Conservation (phyloP, 345 rosid species). For the Gossypium bickii region DNA sequence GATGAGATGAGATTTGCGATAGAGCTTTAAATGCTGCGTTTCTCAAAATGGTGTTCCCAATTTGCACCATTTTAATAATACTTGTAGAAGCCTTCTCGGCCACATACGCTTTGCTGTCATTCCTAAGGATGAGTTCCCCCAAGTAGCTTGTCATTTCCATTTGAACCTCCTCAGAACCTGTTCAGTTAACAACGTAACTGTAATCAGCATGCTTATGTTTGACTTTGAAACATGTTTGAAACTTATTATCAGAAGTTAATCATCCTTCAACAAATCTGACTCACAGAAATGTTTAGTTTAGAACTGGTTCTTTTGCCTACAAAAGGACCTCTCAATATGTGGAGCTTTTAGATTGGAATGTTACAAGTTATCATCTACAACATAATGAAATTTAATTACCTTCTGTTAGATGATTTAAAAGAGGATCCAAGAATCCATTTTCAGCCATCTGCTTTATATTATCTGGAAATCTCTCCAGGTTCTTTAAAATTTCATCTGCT, state of each 20-base stretch:
- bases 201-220: neutral
- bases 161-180: conserved; percentile 67
- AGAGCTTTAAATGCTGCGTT: conserved; percentile 63
- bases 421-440: conserved; percentile 76
- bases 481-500: conserved; percentile 57
- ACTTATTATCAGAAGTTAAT: neutral
- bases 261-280: neutral
- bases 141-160: conserved; percentile 67
- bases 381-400: conserved; percentile 34
- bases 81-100: conserved; percentile 64
- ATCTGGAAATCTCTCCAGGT: conserved; percentile 48
- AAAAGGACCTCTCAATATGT: no score
- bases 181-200: neutral
- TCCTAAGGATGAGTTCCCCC: conserved; percentile 55
- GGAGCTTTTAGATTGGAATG: neutral
- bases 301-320: neutral
- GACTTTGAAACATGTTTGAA: neutral
- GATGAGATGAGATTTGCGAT: conserved; percentile 58
- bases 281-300: neutral
- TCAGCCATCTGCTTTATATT: conserved; percentile 88
- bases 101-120: conserved; percentile 50
- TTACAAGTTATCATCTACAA: neutral
- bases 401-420: conserved; percentile 58
- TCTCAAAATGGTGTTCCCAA: conserved; percentile 46
- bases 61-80: conserved; percentile 59